Conservation (phyloP, 768 basidiomycete genomes). For the Boletus vinaceobasis region DNA sequence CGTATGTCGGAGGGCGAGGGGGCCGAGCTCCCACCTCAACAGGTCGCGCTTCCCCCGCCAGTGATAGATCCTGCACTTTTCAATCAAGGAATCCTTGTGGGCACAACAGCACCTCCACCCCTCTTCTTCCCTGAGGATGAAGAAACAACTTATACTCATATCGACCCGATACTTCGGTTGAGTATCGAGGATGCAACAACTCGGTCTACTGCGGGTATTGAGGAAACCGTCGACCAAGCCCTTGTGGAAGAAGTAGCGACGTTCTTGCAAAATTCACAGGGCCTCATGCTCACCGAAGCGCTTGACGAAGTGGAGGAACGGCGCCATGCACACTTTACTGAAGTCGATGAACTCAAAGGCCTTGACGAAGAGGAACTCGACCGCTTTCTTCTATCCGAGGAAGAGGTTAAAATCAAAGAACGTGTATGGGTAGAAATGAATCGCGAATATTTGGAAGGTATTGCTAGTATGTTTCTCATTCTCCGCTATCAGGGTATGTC, state of each 20-base stretch:
- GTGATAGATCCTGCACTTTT: conserved; percentile 58
- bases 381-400: conserved; percentile 69
- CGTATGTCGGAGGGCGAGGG: conserved; percentile 35
- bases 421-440: conserved; percentile 95
- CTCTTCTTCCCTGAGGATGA: conserved; percentile 47
- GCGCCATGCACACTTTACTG: conserved; percentile 48
- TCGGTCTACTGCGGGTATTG: conserved; percentile 39
- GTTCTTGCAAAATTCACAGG: conserved; percentile 61
- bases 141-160: conserved; percentile 41
- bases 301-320: conserved; percentile 66
- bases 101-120: conserved; percentile 39
- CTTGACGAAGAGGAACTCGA: conserved; percentile 93
- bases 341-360: conserved; percentile 61
- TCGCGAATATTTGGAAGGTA: conserved; percentile 81
- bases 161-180: conserved; percentile 54
- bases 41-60: conserved; percentile 16
- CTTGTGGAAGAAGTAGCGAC: conserved; percentile 69
- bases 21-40: conserved; percentile 16
- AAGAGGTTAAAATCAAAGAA: conserved; percentile 83
- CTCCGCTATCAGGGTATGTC: conserved; percentile 25
- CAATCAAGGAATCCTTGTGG: conserved; percentile 65
- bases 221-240: conserved; percentile 58
- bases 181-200: conserved; percentile 11
- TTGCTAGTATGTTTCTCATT: conserved; percentile 54
- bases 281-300: conserved; percentile 54